Evolutionary conservation across 2,329 filamentous ascomycete genomes (phyloP), one percentile per base, ranked within the genome.

Genomic region (Xylariales sp.): DNA sequence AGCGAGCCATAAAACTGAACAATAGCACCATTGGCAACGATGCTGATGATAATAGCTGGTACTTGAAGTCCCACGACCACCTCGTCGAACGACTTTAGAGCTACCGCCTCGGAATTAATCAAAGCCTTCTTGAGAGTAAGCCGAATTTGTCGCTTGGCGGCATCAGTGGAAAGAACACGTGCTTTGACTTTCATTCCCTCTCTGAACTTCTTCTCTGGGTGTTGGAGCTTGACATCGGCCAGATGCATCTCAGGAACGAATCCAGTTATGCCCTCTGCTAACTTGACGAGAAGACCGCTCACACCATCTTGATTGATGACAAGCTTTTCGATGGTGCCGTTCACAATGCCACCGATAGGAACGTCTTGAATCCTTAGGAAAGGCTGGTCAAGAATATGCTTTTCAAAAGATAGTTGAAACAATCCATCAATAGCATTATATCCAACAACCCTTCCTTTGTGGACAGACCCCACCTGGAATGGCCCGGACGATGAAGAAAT

Each of bases 201-300:
- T 43, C 85, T 79, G 64, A 96, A 98, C 58, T 96, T 97, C 70
- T 91, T 94, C 62, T 98, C 93, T 0, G 93, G 93, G 53, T 96
- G 86, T 55, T 93, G 86, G 17, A 98, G 70, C 43, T 81, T 81
- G 12, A 93, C 77, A 58, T 98, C 94, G 31, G 93, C 84, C 51
- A 98, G 72, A 57, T 98, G 94, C 56, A 83, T 81, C 54, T 91
- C 86, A 4, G 89, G 78, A 3, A 97, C 89, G 40, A 95, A 75
- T n/a, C 89, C 93, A 35, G 79, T 83, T 47, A 98, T 88, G 31
- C 87, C 87, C 29, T 96, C 88, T 7, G 88, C 83, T 36, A 98
- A 65, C 51, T 85, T 86, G 36, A 97, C 75, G 18, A 97, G 76
- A 20, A 98, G 63, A 18, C 89, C 90, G 42, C 79, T 80, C 28